A percentile compares a stretch with the other conserved stretches of the same genome.
phyloP scores from a whole-genome alignment of 2,329 filamentous ascomycete genomes.

The Drechslerella coelobrocha region DNA sequence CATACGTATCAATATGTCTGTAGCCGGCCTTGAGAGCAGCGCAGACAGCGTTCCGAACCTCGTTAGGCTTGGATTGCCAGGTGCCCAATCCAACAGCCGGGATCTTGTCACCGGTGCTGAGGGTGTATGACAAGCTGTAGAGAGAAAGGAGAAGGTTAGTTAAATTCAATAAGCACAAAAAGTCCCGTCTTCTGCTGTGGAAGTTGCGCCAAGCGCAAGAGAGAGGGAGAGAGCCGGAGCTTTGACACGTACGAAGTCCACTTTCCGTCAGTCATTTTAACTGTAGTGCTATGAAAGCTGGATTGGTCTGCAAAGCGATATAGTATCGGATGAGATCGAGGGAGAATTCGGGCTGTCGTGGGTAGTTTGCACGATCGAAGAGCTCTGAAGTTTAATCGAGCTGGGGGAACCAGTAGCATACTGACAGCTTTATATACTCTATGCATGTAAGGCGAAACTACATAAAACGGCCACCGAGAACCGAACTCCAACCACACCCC shows the following conservation, averaged over 20 bases:
- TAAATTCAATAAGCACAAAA: not conserved
- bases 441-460: not conserved
- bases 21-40: conserved; percentile 72
- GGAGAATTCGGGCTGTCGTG: conserved; percentile 16
- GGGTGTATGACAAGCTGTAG: conserved; percentile 65
- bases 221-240: no score
- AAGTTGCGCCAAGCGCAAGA: not conserved
- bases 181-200: not conserved
- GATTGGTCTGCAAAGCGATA: conserved; percentile 15
- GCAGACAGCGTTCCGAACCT: conserved; percentile 75
- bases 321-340: conserved; percentile 22
- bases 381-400: conserved; percentile 49
- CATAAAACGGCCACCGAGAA: conserved; percentile 24
- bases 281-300: conserved; percentile 25
- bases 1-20: conserved; percentile 73
- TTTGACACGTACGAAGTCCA: conserved; percentile 51
- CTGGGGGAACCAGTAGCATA: conserved; percentile 44
- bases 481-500: conserved; percentile 17
- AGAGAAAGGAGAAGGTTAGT: conserved; percentile 4
- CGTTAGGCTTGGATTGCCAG: conserved; percentile 75
- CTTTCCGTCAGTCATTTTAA: conserved; percentile 50
- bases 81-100: conserved; percentile 78
- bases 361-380: conserved; percentile 44
- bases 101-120: conserved; percentile 80
- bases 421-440: conserved; percentile 49